Conservation (phyloP, 257 asterid species). For the Penstemon eatonii region DNA sequence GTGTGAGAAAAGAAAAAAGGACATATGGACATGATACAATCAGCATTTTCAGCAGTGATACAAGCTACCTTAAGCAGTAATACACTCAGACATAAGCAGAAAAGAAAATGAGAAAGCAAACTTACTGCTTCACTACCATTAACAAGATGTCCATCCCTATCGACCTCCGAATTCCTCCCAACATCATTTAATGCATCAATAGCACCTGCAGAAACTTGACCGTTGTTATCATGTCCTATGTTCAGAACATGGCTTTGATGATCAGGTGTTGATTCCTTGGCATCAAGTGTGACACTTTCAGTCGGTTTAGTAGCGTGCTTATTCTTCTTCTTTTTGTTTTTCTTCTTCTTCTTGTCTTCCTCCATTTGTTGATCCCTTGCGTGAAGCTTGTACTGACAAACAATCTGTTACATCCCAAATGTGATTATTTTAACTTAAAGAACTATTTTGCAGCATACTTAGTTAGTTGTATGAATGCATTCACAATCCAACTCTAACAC, state of each 20-base stretch:
- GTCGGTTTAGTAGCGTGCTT: slow-evolving; percentile 46
- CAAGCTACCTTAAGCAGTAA: slow-evolving; percentile 5
- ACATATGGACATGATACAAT: background rate
- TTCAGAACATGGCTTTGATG: slow-evolving; percentile 35
- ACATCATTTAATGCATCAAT: slow-evolving; percentile 28
- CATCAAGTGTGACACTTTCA: slow-evolving; percentile 44
- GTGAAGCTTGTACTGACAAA: slow-evolving; percentile 9
- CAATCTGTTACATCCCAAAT: too few species aligned
- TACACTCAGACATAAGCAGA: slow-evolving; percentile 11
- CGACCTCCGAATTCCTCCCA: slow-evolving; percentile 23
- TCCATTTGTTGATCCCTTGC: slow-evolving; percentile 36
- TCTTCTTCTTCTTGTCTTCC: slow-evolving; percentile 64
- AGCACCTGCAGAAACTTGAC: slow-evolving; percentile 20
- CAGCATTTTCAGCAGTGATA: slow-evolving; percentile 17
- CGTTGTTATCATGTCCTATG: slow-evolving; percentile 20
- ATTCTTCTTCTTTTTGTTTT: slow-evolving; percentile 68
- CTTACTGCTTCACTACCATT: slow-evolving; percentile 46
- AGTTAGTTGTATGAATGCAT: too few species aligned
- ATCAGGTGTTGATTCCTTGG: slow-evolving; percentile 36
- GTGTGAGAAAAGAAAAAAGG: background rate
- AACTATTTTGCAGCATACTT: too few species aligned
- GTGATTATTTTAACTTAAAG: too few species aligned
- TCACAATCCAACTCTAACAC: too few species aligned
- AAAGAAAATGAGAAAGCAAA: slow-evolving; percentile 21
- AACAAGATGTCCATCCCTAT: slow-evolving; percentile 34